A percentile compares a stretch with the other conserved stretches of the same genome.
phyloP scores from a whole-genome alignment of 2,329 filamentous ascomycete genomes.

The Elsinoe arachidis region DNA sequence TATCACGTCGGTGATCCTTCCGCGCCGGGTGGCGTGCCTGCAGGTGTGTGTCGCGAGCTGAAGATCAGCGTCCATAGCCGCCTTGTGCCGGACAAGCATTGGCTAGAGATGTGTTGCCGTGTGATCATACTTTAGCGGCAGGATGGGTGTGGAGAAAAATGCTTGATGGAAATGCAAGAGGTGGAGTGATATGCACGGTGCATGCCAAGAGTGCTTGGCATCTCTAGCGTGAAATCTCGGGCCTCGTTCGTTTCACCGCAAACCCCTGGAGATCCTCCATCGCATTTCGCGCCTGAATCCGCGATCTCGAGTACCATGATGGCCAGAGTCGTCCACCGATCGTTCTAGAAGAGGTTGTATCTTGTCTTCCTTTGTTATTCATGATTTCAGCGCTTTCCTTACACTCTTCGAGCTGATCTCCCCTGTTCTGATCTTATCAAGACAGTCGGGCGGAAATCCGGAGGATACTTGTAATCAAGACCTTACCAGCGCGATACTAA shows the following conservation, averaged over 20 bases:
- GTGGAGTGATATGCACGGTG: neutral
- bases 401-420: neutral
- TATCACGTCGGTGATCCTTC: neutral
- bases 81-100: neutral
- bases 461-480: neutral
- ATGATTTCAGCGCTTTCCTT: neutral
- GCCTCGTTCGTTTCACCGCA: neutral
- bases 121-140: neutral
- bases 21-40: neutral
- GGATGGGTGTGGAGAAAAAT: neutral
- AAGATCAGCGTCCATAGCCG: neutral
- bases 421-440: neutral
- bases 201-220: neutral
- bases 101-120: neutral
- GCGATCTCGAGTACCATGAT: neutral
- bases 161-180: neutral
- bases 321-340: neutral
- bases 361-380: too few relatives aligned
- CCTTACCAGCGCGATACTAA: neutral
- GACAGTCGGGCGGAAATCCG: neutral
- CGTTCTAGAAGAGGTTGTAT: neutral
- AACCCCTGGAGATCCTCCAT: neutral
- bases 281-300: neutral
- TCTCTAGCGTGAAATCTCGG: neutral
- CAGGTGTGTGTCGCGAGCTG: neutral